Base-by-base conservation (phyloP, 169 alveolate species). In the Eimeria acervulina region DNA sequence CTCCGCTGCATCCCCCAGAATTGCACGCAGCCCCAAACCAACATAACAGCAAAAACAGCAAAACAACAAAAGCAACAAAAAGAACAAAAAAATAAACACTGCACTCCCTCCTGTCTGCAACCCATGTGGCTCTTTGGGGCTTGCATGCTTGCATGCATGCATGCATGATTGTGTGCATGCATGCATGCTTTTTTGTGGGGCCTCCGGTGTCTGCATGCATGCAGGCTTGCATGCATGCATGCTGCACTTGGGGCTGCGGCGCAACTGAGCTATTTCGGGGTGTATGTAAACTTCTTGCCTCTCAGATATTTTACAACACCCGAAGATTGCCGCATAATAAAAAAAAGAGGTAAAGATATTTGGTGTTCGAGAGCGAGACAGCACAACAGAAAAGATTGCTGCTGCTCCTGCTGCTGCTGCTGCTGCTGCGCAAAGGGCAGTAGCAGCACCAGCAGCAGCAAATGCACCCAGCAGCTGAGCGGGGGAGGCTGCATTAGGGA, bases 351-450 rank as follows among this genome's bases (percentile, higher is more conserved):
- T 17, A 51, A 51, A 51, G 59, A 51, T 51, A 51, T 10, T 51
- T 17, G 15, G 15, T 0, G 81, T 42, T 5, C 15, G 12, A 33
- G 44, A 19, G 42, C 21, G 23, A n/a, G 26, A 0, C 8, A 8
- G 81, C 36, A 28, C 51, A 28, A 23, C 44, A 70, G 2, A 5
- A 40, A 4, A 76, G 87, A 40, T 36, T 33, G 52, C 15, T 17
- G 87, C 59, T 6, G 87, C 61, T 2, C 61, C 87, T 21, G 87
- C 87, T 76, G 87, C 87, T 8, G 55, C 87, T 38, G 61, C 87
- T 31, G 52, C 31, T 76, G 87, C 40, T 6, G 47, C 87, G 38
- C 38, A 7, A 42, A 38, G 5, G 38, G 28, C 26, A 26, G 42
- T 19, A 13, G 42, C 40, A 23, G 47, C 87, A 76, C 38, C 28